Base-by-base conservation (phyloP, 2,329 filamentous ascomycete genomes). In the Talaromyces pinophilus region DNA sequence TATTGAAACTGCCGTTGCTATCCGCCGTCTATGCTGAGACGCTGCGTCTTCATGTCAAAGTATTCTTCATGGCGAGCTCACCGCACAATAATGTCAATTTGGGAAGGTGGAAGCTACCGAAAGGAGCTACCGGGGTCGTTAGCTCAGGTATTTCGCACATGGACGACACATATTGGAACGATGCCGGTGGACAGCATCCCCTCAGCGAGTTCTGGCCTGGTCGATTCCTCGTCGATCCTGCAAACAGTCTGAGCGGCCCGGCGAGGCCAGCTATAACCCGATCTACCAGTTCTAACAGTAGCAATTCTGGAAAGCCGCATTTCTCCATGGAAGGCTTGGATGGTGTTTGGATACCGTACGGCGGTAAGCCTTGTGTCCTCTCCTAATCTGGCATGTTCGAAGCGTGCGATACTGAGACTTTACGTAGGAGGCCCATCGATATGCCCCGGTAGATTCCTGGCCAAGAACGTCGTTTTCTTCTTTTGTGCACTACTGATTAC, bases 321-420 rank as follows among this genome's bases (percentile, higher is more conserved):
- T 59, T 42, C 35, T 59, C 55, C 33, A 40, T 28, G 13, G 38
- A 59, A 42, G 55, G 35, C 3, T 11, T 59, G 19, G 33, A 59
- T 59, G 55, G 55, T 40, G 55, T 59, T 28, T 59, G 55, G 55
- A 59, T 59, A 25, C 35, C 55, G 25, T 59, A 42, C 22, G 55
- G 55, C 1, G 55, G 55, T 59, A 42, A 42, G n/a, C 19, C 35
- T 38, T 28, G 4, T 28, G 19, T 42, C 55, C 15, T 13, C 35
- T 30, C 35, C 19, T 42, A n/a, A 13, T 42, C 57, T 2, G 33
- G 17, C 6, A 40, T 42, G 15, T n/a, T 28, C 13, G 19, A 59
- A 59, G 15, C 5, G 7, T 17, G n/a, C 35, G 22, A 5, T 28
- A 22, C 57, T 59, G 8, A 59, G 17, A 17, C 15, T 42, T 40